phyloP scores from a whole-genome alignment of 495 filamentous ascomycete species.

The Rusavskia elegans region DNA sequence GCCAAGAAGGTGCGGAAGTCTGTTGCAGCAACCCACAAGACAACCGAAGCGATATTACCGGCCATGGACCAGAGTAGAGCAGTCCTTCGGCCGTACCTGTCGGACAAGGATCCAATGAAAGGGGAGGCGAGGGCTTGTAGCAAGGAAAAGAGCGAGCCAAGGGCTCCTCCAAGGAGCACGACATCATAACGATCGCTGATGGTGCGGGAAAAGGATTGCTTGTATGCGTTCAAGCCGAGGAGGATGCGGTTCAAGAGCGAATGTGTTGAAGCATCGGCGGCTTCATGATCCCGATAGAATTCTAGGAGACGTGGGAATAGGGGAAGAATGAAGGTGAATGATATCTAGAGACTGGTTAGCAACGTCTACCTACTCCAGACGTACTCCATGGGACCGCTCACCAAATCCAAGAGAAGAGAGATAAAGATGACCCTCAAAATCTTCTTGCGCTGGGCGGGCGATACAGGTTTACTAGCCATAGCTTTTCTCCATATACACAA shows the following conservation, averaged over 20 bases:
- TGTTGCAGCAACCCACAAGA: slow-evolving; percentile 81
- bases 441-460: slow-evolving; percentile 42
- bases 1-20: slow-evolving; percentile 94
- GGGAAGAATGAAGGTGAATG: slow-evolving; percentile 73
- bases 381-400: slow-evolving; percentile 16
- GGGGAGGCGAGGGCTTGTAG: slow-evolving; percentile 89
- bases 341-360: slow-evolving; percentile 37
- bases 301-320: slow-evolving; percentile 28
- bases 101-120: slow-evolving; percentile 75
- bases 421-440: slow-evolving; percentile 69
- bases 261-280: slow-evolving; percentile 32
- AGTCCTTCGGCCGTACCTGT: slow-evolving; percentile 73
- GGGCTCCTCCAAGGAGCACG: slow-evolving; percentile 83
- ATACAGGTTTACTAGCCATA: slow-evolving; percentile 11
- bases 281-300: slow-evolving; percentile 73
- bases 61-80: slow-evolving; percentile 85
- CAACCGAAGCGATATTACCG: slow-evolving; percentile 86
- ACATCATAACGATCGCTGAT: slow-evolving; percentile 97
- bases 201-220: slow-evolving; percentile 77
- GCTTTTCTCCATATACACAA: too few species aligned
- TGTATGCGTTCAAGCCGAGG: slow-evolving; percentile 80
- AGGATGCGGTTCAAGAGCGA: slow-evolving; percentile 62
- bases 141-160: slow-evolving; percentile 85
- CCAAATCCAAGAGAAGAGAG: slow-evolving; percentile 55
- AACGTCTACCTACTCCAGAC: neutral